Percentiles rank a stretch among this genome's conserved stretches.
phyloP scores from a whole-genome alignment of 1,139 yeast species.

The Trichomonascaceae sp. region DNA sequence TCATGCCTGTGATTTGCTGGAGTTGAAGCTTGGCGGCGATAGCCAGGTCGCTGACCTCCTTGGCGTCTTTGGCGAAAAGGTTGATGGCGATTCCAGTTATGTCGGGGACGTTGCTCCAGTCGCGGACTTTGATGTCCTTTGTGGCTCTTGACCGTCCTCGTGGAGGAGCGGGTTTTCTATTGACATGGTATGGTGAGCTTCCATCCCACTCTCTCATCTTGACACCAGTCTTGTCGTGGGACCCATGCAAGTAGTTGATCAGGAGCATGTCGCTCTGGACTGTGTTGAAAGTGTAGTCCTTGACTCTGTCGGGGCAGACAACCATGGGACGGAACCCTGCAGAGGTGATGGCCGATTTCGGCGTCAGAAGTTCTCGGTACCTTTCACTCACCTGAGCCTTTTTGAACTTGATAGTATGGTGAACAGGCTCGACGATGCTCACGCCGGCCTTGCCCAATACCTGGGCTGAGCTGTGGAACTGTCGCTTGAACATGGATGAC shows the following conservation, averaged over 20 bases:
- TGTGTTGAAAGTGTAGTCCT: slow-evolving; percentile 62
- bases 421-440: slow-evolving; percentile 79
- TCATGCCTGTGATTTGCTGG: slow-evolving; percentile 86
- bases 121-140: slow-evolving; percentile 57
- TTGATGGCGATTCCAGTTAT: slow-evolving; percentile 55
- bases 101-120: slow-evolving; percentile 55
- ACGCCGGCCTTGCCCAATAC: slow-evolving; percentile 39
- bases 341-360: slow-evolving; percentile 37
- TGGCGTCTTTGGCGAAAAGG: slow-evolving; percentile 66
- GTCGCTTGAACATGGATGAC: too few species aligned
- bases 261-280: slow-evolving; percentile 66
- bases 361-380: slow-evolving; percentile 50
- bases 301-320: slow-evolving; percentile 67
- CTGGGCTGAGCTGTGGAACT: slow-evolving; percentile 4
- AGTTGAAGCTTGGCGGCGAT: slow-evolving; percentile 69
- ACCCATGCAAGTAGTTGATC: slow-evolving; percentile 61
- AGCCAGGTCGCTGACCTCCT: slow-evolving; percentile 58
- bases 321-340: slow-evolving; percentile 65
- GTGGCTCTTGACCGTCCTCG: slow-evolving; percentile 38
- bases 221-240: slow-evolving; percentile 40
- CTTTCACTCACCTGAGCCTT: slow-evolving; percentile 48
- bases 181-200: slow-evolving; percentile 77
- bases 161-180: slow-evolving; percentile 45
- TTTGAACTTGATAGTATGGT: slow-evolving; percentile 66
- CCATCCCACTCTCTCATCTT: slow-evolving; percentile 81